Base-by-base conservation (phyloP, 768 basidiomycete genomes). In the Mrakia frigida region DNA sequence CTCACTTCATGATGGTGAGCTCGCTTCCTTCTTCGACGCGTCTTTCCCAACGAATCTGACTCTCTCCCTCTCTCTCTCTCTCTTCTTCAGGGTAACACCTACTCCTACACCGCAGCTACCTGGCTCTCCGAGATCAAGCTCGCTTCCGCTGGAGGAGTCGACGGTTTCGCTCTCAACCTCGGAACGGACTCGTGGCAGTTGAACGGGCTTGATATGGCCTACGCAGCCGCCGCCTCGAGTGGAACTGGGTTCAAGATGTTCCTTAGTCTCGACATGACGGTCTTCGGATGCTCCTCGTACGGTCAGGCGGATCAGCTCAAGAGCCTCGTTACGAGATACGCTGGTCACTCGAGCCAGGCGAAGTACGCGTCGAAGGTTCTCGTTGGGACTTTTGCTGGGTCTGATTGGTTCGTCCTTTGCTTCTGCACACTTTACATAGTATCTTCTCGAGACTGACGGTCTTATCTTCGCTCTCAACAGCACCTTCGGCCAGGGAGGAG, bases 131-230 rank as follows among this genome's bases (percentile, higher is more conserved):
- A 91, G 79, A 87, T 91, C 35, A 39, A 78, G 6, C 86, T 88
- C 23, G 91, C 91, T 0, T 83, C 87, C 75, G 81, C 85, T 7
- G 86, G 85, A 74, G 89, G 89, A 18, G 87, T 91, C 21, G 79
- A 79, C 69, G 82, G 80, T 0, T 82, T 82, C 70, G 78, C 89
- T 0, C 85, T 92, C 74, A 92, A 92, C 80, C 85, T 90, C 60
- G 91, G 91, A 31, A 80, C 79, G 0, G 89, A 91, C 79, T 78
- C 82, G 56, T 92, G 90, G 89, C 87, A 91, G 79, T 84, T 86
- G 46, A 84, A 83, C 60, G 87, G 88, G 69, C 87, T 92, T 11
- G 85, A 86, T 53, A 86, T 88, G 75, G 91, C 91, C 85, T 92
- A 83, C 82, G 86, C 85, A 25, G 67, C 70, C 41, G 39, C 80